Percentiles rank a stretch among this genome's conserved stretches.
phyloP scores from a whole-genome alignment of 345 rosid species.

The Dimocarpus longan region DNA sequence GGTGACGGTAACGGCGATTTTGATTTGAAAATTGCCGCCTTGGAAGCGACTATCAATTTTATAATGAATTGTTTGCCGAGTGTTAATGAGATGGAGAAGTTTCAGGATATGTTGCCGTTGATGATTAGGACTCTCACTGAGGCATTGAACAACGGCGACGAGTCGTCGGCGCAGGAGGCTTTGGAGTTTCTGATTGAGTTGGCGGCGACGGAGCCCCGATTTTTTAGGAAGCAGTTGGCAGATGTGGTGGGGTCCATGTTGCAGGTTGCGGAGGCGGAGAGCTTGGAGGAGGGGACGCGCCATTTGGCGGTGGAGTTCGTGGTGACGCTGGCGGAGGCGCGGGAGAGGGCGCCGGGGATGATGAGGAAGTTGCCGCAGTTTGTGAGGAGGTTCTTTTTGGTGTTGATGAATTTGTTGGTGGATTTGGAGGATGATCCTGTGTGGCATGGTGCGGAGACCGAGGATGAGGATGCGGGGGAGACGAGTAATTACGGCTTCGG shows the following conservation, averaged over 20 bases:
- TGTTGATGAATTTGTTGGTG: conserved; percentile 62
- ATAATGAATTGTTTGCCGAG: conserved; percentile 52
- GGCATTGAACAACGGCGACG: conserved; percentile 57
- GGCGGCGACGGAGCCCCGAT: conserved; percentile 69
- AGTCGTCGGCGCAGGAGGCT: conserved; percentile 73
- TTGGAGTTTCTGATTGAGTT: conserved; percentile 64
- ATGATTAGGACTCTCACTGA: conserved; percentile 69
- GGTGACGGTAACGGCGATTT: conserved; percentile 8
- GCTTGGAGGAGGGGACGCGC: conserved; percentile 66
- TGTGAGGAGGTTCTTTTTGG: conserved; percentile 53
- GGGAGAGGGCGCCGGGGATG: conserved; percentile 81
- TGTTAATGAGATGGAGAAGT: conserved; percentile 50
- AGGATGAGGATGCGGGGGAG: conserved; percentile 71
- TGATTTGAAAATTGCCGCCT: conserved; percentile 58
- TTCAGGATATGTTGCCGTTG: conserved; percentile 65
- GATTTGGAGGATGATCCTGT: conserved; percentile 70
- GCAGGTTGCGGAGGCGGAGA: conserved; percentile 71
- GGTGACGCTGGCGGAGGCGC: conserved; percentile 63
- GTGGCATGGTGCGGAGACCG: conserved; percentile 61
- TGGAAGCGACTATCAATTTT: conserved; percentile 55
- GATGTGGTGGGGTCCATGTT: conserved; percentile 72
- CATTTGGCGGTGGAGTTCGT: conserved; percentile 69
- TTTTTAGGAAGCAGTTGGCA: conserved; percentile 55
- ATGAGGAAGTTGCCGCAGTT: conserved; percentile 77
- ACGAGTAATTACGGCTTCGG: conserved; percentile 66